Evolutionary conservation across 2,329 filamentous ascomycete genomes (phyloP), one percentile per base, ranked within the genome.

Genomic region (Trichoderma citrinoviride): DNA sequence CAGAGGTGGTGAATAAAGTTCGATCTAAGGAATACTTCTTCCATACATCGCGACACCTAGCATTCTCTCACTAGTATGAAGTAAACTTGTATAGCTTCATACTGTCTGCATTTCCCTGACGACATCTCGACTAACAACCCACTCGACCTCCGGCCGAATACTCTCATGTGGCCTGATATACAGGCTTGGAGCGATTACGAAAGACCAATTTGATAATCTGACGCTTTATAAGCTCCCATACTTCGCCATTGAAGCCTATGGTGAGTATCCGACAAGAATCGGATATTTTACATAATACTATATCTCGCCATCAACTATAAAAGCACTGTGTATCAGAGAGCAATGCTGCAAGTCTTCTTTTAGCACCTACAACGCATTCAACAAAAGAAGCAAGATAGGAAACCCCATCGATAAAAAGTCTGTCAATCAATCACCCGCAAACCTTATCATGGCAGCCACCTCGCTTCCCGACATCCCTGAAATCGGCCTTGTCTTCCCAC

Each of bases 211-310:
- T 37, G 3, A 2, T 7, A 23, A n/a, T n/a, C 0, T 14, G 12
- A 17, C 21, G 50, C 19, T 37, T 53, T 37, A 17, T 53, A 37
- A 37, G 50, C 50, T 37, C 3, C n/a, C n/a, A 3, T 15, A 15
- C 19, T 1, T 37, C n/a, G 3, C 17, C 10, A 40, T 37, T 7
- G 17, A 53, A 5, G n/a, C 6, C 10, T n/a, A 4, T 21, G 50
- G 50, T n/a, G n/a, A 53, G 27, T 53, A 53, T 53, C 27, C 50
- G 50, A 37, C 21, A 19, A 14, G 10, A 37, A 5, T 53, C 50
- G 50, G 50, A 53, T 53, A 37, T 37, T 37, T 53, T 53, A 53
- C 50, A 53, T 53, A 53, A 53, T 37, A n/a, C 37, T n/a, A 23
- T n/a, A 27, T 37, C 50, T n/a, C 23, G 5, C 10, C 21, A n/a